Base-by-base conservation (phyloP, 2,329 filamentous ascomycete species). In the Sclerotinia trifoliorum region DNA sequence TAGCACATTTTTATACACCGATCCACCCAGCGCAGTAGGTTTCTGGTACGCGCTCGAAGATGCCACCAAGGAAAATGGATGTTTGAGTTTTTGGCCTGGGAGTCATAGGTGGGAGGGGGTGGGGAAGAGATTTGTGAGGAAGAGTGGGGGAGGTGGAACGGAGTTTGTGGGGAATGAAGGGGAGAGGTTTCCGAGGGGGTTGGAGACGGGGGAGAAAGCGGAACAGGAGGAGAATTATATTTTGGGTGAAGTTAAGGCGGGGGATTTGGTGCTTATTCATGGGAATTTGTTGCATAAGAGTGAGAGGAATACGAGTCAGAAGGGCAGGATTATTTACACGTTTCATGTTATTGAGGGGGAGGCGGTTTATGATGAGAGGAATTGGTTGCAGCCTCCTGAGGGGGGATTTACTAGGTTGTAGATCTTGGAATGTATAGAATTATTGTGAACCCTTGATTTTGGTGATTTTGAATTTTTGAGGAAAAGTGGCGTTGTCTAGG, bases 11-110 rank as follows among this genome's bases (percentile, higher is more conserved):
- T 75, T 99, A 70, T 98, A 96, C 78, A 98, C 95, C 1, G 83
- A 93, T 72, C 90, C 92, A 49, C 94, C 94, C 0, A 91, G 87
- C 51, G 95, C 95, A 0, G 91, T 98, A 2, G 95, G 95, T 0
- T 98, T 94, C 81, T 99, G 95, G 95, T 96, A 97, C 79, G 95
- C 95, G 17, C 85, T 99, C 51, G 94, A 99, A 81, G 94, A 98
- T 79, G 92, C 93, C 29, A 94, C 91, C 10, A 82, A 84, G 0
- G 88, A 90, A 78, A 99, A 99, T 78, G 95, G 93, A 1, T 97
- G 94, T 75, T 79, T 99, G 76, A 92, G 90, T 71, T 97, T 98
- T 80, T 85, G 93, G 73, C 89, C 88, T 0, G 94, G 94, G 0
- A 93, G 89, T 73, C 94, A 98, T 77, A 86, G 83, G 75, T 88